Evolutionary conservation across 805 yeast species (phyloP), one percentile per base, ranked within the genome.

Genomic region (Grigorovia humatica): DNA sequence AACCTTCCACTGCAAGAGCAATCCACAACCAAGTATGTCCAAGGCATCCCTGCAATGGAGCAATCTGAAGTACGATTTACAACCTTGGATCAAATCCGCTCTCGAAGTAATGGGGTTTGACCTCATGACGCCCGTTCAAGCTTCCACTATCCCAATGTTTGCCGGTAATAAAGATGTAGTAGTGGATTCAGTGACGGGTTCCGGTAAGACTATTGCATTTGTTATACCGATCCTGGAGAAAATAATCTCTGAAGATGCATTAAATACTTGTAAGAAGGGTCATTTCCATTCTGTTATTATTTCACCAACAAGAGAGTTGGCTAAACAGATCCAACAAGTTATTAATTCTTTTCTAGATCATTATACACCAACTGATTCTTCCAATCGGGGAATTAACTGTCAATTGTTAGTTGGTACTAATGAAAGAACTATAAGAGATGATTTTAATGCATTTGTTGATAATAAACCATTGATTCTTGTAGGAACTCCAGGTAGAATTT

Each of bases 131-230:
- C 96, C 99, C 0, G 99, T 93, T 0, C 99, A 93, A 65, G 98
- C 99, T 0, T 80, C 97, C 0, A 83, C 95, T 0, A 85, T 93
- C 48, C 99, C 99, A 0, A 70, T 90, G 54, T 78, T 93, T 57
- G 69, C 83, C 20, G 81, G 81, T 18, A 85, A 89, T 63, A 91
- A 91, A 62, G 99, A 93, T 69, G 96, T 93, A 3, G 93, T 93
- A 9, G 98, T 89, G 1, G 97, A 93, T 65, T 96, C 97, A 0
- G 96, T 88, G 1, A 93, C 99, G 0, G 99, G 99, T 0, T 89
- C 97, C 0, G 99, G 99, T n/a, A 93, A 93, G 65, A 93, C 99
- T 0, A 67, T 90, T n/a, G 85, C 97, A 2, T 93, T 86, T 70
- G 80, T 82, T 4, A 75, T 93, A 2, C 99, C 99, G 0, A 76